Evolutionary conservation across 169 alveolate species (phyloP), one percentile per base, ranked within the genome.

Genomic region (Plasmodium billcollinsi): DNA sequence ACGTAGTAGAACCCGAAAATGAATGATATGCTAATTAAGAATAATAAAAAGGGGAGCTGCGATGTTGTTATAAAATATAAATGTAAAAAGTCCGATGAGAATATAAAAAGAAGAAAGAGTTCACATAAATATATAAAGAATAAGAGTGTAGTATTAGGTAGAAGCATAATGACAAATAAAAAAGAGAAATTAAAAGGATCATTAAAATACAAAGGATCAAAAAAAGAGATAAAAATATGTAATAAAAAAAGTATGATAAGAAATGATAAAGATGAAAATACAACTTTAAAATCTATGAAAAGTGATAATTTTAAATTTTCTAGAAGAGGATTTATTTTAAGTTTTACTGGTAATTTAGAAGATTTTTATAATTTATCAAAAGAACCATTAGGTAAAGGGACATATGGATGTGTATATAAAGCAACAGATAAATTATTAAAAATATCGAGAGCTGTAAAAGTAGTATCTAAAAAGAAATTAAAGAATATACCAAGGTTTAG

Each of bases 401-500:
- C 97, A n/a, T 95, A 93, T 78, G 97, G 97, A 63, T 92, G 95
- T 29, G 97, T 95, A 29, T 90, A 92, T 69, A 92, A 94, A 88
- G 97, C 96, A 9, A 89, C 94, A 6, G 94, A 93, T 58, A 88
- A 94, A 45, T 26, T 83, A 15, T 72, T 83, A 58, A 83, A 70
- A 70, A 83, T 70, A 6, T 56, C 62, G 20, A 83, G 97, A 62
- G 97, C 97, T 39, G 96, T 94, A 58, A 95, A 95, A 65, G 94
- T 95, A 9, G 95, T 95, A 65, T 91, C 96, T 50, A 93, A 94
- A 66, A 89, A 90, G 59, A 91, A 94, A 74, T 94, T 95, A 65
- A 93, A 94, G 49, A 95, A 95, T 39, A 78, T 95, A 61, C 96
- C 94, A 43, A 12, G 95, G 15, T 95, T 95, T 74, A 92, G 93